phyloP scores from a whole-genome alignment of 202 grass and related monocot species.

The Carex arenaria region DNA sequence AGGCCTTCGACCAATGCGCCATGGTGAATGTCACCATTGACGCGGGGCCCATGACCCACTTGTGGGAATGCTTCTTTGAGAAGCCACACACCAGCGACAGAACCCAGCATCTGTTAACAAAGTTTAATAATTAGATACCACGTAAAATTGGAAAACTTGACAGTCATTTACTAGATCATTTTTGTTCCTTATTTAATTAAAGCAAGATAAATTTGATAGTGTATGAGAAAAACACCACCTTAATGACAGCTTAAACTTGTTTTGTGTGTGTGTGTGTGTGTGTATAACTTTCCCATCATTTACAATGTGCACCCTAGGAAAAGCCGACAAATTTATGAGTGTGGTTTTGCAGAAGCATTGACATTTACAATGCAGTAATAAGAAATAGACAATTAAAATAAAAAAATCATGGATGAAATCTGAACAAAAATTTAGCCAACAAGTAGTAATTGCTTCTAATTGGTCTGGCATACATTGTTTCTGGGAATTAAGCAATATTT shows the following conservation, averaged over 20 bases:
- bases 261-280: too few relatives aligned
- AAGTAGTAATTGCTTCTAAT: background rate
- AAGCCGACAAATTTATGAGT: background rate
- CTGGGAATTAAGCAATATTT: background rate
- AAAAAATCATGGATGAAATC: background rate
- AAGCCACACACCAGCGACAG: constrained; percentile 55
- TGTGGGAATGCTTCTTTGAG: constrained; percentile 56
- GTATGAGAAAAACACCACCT: background rate
- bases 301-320: background rate
- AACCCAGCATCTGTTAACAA: constrained; percentile 56
- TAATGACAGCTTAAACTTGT: background rate
- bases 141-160: background rate
- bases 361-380: background rate
- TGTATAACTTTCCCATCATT: background rate
- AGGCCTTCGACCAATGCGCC: constrained; percentile 79
- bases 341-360: constrained; percentile 2
- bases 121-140: background rate
- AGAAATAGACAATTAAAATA: background rate
- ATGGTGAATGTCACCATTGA: constrained; percentile 59
- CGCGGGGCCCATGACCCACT: constrained; percentile 66
- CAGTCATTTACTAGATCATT: background rate
- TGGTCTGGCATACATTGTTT: background rate
- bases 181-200: background rate
- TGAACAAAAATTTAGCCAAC: background rate
- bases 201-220: background rate